These are phyloP conservation scores for Cornus florida DNA, from an alignment of 148 eudicot genomes.

Conservation along the genomic window DNA sequence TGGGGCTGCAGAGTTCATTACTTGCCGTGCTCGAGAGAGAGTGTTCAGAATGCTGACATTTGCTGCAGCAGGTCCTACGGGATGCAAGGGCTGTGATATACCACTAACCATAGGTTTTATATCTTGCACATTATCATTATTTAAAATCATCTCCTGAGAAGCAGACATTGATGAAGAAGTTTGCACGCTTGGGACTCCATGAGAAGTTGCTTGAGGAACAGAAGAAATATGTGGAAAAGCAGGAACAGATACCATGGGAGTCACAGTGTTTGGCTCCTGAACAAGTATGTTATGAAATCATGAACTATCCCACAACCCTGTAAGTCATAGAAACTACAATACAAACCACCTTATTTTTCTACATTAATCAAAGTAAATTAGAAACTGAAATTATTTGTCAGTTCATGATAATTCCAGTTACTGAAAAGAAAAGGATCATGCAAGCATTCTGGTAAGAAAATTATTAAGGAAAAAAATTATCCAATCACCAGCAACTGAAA, in stretches of 20 bases:
- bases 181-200: conserved; percentile 57
- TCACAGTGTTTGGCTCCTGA: conserved; percentile 79
- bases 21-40: conserved; percentile 74
- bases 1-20: conserved; percentile 50
- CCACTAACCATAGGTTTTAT: conserved; percentile 55
- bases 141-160: conserved; percentile 60
- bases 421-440: conserved; percentile 39
- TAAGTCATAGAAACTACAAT: neutral
- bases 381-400: conserved; percentile 41
- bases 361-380: neutral
- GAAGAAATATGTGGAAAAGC: conserved; percentile 58
- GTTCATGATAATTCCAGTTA: conserved; percentile 51
- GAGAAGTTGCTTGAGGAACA: conserved; percentile 69
- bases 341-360: neutral
- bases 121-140: conserved; percentile 55
- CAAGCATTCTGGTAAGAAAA: conserved; percentile 11
- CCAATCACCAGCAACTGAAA: no score
- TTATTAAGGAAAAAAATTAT: neutral
- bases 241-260: conserved; percentile 59
- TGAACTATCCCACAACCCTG: conserved; percentile 5
- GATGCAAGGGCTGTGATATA: conserved; percentile 57
- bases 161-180: conserved; percentile 73
- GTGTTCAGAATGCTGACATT: conserved; percentile 64
- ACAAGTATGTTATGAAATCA: conserved; percentile 18
- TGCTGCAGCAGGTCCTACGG: conserved; percentile 60